phyloP scores from a whole-genome alignment of 1,284 basidiomycete species.

The Fomitopsis palustris region DNA sequence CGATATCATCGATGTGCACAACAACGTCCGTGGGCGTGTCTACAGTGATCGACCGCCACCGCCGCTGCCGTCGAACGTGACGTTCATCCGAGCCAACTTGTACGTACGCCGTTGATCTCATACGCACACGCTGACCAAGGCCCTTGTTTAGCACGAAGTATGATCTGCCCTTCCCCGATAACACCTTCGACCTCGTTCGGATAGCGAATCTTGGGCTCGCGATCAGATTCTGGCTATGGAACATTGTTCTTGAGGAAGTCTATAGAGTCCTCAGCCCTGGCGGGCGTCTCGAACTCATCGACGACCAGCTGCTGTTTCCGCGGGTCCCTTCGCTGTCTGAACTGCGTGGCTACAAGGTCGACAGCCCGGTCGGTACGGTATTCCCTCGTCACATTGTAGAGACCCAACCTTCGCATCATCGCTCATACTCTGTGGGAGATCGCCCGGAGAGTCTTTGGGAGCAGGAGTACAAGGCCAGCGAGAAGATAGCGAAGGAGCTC shows the following conservation, averaged over 20 bases:
- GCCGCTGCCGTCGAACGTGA: constrained; percentile 41
- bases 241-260: constrained; percentile 51
- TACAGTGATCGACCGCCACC: constrained; percentile 15
- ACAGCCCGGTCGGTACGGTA: neutral
- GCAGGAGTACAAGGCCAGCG: constrained; percentile 33
- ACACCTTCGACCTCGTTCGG: constrained; percentile 65
- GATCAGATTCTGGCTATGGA: constrained; percentile 58
- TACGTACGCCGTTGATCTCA: constrained; percentile 33
- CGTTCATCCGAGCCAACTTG: constrained; percentile 63
- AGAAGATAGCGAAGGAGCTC: constrained; percentile 35
- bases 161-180: constrained; percentile 53
- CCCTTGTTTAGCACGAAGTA: constrained; percentile 44
- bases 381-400: neutral
- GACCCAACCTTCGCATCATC: neutral
- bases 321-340: constrained; percentile 18
- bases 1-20: constrained; percentile 54
- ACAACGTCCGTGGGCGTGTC: constrained; percentile 27
- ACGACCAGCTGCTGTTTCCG: constrained; percentile 67
- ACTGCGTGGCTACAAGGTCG: neutral
- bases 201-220: constrained; percentile 63
- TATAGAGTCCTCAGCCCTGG: constrained; percentile 56
- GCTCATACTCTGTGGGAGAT: neutral
- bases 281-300: constrained; percentile 67
- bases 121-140: constrained; percentile 1
- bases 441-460: neutral